Percentiles rank a stretch among this genome's conserved stretches.
These are phyloP conservation scores for Tinospora cordifolia DNA, from an alignment of 164 flowering plant species.

Conservation along the genomic window DNA sequence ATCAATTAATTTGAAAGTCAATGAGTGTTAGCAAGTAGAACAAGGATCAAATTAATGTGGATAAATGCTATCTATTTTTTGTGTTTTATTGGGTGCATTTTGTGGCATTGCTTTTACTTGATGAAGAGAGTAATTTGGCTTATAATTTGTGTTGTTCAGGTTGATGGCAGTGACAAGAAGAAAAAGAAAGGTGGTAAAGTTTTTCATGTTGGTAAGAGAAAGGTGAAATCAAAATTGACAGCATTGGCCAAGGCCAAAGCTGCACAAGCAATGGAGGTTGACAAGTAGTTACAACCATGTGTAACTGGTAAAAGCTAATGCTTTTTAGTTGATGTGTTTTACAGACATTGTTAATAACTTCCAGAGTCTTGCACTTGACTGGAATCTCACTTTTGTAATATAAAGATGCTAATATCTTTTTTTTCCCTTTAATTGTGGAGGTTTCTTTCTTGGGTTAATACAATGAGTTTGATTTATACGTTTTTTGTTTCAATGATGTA, in stretches of 20 bases:
- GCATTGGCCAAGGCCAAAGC: conserved; percentile 80
- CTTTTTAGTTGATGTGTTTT: background rate
- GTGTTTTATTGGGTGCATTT: no score
- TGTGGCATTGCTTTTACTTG: background rate
- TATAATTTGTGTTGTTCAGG: conserved; percentile 27
- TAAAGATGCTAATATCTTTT: background rate
- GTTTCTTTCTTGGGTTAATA: background rate
- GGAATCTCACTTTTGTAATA: conserved; percentile 2
- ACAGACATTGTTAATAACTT: background rate
- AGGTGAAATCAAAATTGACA: conserved; percentile 74
- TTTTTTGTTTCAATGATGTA: background rate
- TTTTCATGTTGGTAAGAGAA: conserved; percentile 86
- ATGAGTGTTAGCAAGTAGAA: background rate
- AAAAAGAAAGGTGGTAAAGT: conserved; percentile 56
- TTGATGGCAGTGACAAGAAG: conserved; percentile 60
- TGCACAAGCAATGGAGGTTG: conserved; percentile 91
- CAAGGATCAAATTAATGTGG: background rate
- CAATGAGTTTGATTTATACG: background rate
- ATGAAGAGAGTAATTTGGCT: background rate
- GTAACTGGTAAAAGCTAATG: background rate
- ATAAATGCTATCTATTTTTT: background rate
- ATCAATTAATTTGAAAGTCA: background rate
- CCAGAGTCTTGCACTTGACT: background rate
- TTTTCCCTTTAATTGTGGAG: background rate
- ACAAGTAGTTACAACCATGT: conserved; percentile 37